Conservation (phyloP, 176 grass and related monocot genomes). For the Chrysopogon serrulatus region DNA sequence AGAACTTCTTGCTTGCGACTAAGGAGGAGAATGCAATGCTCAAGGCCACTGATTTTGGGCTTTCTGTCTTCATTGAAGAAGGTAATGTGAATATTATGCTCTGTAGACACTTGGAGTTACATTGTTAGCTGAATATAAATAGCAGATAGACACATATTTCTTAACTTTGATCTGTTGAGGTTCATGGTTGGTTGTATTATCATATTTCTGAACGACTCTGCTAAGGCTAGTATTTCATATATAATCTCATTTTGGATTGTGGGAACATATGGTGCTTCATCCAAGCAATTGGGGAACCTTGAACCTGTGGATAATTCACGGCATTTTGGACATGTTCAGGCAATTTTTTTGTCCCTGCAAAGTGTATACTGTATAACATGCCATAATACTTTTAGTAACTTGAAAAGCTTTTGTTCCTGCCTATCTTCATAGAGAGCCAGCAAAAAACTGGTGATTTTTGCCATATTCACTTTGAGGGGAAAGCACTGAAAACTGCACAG, state of each 20-base stretch:
- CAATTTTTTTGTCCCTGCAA: not conserved
- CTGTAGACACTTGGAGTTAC: conserved; percentile 2
- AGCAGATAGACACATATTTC: not conserved
- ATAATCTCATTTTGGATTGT: not conserved
- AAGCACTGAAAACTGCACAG: not conserved
- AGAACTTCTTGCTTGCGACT: conserved; percentile 94
- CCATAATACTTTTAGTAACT: not conserved
- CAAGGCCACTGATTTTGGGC: conserved; percentile 95
- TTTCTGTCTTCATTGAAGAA: conserved; percentile 98
- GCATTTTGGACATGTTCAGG: not conserved
- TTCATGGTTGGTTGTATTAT: not conserved
- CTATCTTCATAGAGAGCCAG: not conserved
- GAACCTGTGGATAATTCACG: not conserved
- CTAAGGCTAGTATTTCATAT: not conserved
- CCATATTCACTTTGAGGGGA: not conserved
- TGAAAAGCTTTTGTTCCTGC: not conserved
- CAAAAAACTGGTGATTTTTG: not conserved
- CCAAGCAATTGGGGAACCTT: not conserved
- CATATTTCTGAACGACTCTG: not conserved
- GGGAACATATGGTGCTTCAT: not conserved
- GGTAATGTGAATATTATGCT: conserved; percentile 43
- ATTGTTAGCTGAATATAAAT: conserved; percentile 1
- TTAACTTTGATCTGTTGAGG: not conserved
- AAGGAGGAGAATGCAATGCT: conserved; percentile 93
- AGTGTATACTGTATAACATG: not conserved